Evolutionary conservation across 2,329 filamentous ascomycete species (phyloP), one percentile per base, ranked within the genome.

Genomic region (Volutella citrinella): DNA sequence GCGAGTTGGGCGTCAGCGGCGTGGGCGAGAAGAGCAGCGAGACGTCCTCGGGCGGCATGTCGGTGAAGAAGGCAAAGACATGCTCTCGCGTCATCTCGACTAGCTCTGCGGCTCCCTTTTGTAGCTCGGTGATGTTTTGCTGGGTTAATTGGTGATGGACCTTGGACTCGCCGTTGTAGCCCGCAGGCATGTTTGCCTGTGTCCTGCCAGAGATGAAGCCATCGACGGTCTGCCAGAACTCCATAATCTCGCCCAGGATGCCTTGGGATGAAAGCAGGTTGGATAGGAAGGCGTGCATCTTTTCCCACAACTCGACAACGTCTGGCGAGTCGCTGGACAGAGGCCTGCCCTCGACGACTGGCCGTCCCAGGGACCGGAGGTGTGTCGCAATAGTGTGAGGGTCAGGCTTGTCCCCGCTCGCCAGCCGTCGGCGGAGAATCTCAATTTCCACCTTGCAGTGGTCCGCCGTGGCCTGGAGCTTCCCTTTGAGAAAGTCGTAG

Each of bases 381-480:
- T 95, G 85, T 1, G 80, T 76, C 24, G 88, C 87, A 20, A 90
- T 74, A 3, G 74, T 67, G 40, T 82, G 78, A 13, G 82, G 67
- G 10, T 75, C 77, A 2, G 88, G 87, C 48, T 84, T 84, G 22
- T 89, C 84, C 13, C 68, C 74, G 45, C 76, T 81, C 9, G 87
- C 87, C 20, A 98, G 73, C 41, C 87, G 80, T 38, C 94, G 79
- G 31, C 93, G 80, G 29, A 95, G 68, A 16, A 97, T 84, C 60
- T 98, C 93, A 46, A 97, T 89, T 61, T 98, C 91, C 13, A 95
- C 80, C 57, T 85, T 87, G 32, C 85, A 83, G n/a, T 89, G 80
- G 45, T 97, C 89, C 32, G 88, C 87, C 11, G 82, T 84, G 1
- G 76, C 71, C 25, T 80, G 78, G 33, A 97, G 91, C 57, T 87